Base-by-base conservation (phyloP, 2,329 filamentous ascomycete species). In the Albophoma yamanashiensis region DNA sequence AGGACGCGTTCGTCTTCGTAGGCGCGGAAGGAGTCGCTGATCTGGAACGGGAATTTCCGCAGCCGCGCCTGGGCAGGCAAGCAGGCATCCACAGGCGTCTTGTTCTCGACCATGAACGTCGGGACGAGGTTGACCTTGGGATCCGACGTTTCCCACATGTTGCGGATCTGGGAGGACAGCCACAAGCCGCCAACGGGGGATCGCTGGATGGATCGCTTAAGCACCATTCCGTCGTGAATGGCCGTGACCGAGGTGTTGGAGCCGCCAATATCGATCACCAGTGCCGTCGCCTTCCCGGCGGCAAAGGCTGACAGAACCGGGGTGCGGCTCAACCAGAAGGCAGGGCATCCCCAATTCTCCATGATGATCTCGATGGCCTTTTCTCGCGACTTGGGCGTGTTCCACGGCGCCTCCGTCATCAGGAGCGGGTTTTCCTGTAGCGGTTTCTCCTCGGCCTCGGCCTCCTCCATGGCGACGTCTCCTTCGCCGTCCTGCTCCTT, bases 291-390 rank as follows among this genome's bases (percentile, higher is more conserved):
- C 76, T 97, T 97, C 64, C 94, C 94, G 20, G 91, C 89, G 22
- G 92, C 92, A 71, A 97, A 97, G 25, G 92, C 89, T 59, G 93
- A 87, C 71, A 97, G 83, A 52, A 97, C 92, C 34, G 93, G 92
- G 58, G 87, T 95, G 69, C 91, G 87, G 64, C 91, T 91, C 62
- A 97, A 80, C 82, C 93, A 99, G 75, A 97, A 97, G 6, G 94
- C 94, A 22, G 94, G 94, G 60, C 89, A 89, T 36, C 91, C 92
- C 92, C 94, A 99, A 70, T 86, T 90, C 80, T 99, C 94, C 88
- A 99, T 97, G 62, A 91, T 92, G 64, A 97, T 86, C 77, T 99
- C 94, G 68, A 97, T 93, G 47, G 89, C 88, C 82, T 94, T 96
- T 77, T 99, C 94, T 62, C 95, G 83, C 62, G 89, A 85, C 78